A percentile compares a stretch with the other conserved stretches of the same genome.
Conservation (phyloP, 208 protist species). For the Crithidia acanthocephali region DNA sequence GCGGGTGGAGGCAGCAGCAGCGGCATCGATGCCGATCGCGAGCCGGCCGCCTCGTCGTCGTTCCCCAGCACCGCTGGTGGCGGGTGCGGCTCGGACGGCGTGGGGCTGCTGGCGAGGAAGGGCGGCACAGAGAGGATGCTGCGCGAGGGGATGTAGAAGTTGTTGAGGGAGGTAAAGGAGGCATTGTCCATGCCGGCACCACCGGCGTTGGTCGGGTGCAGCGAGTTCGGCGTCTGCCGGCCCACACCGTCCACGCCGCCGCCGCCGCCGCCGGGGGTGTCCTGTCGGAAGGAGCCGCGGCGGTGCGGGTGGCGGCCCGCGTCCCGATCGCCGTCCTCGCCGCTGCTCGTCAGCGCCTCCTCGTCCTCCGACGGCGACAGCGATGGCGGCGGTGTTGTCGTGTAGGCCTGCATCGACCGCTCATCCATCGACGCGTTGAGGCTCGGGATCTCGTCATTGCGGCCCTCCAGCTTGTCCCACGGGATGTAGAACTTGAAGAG, state of each 20-base stretch:
- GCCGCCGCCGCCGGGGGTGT: not conserved
- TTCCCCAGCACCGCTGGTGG: conserved; percentile 2
- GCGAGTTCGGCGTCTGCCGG: conserved; percentile 4
- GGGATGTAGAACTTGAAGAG: conserved; percentile 68
- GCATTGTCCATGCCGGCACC: conserved; percentile 14
- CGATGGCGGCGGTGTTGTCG: conserved; percentile 13
- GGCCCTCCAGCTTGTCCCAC: conserved; percentile 49
- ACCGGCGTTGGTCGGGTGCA: not conserved
- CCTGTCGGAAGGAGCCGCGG: not conserved
- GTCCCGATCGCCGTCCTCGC: not conserved
- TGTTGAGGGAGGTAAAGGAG: conserved; percentile 26
- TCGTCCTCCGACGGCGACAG: conserved; percentile 17
- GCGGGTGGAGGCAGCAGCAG: not conserved
- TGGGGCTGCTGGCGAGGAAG: conserved; percentile 11
- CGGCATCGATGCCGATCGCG: not conserved
- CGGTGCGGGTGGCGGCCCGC: not conserved
- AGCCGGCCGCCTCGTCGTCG: not conserved
- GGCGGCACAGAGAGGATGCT: conserved; percentile 36
- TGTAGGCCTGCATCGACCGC: conserved; percentile 20
- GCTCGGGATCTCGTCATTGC: conserved; percentile 36
- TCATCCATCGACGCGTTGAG: conserved; percentile 41
- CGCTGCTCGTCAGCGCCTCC: conserved; percentile 1
- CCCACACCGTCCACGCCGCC: too few relatives aligned
- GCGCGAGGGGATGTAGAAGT: conserved; percentile 39
- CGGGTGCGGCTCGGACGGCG: conserved; percentile 11